Evolutionary conservation across 2,329 filamentous ascomycete genomes (phyloP), one percentile per base, ranked within the genome.

Genomic region (Chaetomiaceae sp.): DNA sequence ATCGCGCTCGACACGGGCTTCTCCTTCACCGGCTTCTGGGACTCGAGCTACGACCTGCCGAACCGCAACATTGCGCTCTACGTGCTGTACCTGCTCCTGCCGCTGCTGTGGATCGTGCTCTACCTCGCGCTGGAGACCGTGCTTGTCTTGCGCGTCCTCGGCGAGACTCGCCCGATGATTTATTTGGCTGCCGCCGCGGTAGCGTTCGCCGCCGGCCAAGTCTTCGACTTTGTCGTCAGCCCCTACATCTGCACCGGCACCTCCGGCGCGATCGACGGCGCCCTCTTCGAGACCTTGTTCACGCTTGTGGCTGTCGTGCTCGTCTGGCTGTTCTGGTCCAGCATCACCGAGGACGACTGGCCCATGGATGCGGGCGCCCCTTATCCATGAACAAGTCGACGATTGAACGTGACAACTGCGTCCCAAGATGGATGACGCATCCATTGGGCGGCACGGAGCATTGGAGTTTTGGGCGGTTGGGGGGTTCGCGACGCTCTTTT

Each of bases 261-360:
- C 0, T 62, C 73, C 34, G 88, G 89, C 55, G 89, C 86, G 65
- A 94, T 98, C 61, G 91, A 98, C 62, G 93, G 93, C 40, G 81
- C 91, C 6, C 69, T 98, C 1, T 98, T 98, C 65, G 80, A 96
- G 66, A 95, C 90, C 0, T 71, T 97, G 6, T 97, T 98, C 70
- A 97, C 90, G 0, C 73, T 96, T 1, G 70, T 91, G 11, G 76
- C 90, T 0, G 88, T 98, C 4, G 75, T 88, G 15, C 81, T 81
- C 68, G 70, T 96, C 54, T 98, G 93, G 90, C 67, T 87, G 47
- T 98, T 98, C 74, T 98, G 93, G 93, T 95, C 89, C 38, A 96
- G 89, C 70, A 98, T 98, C 60, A 98, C 93, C 14, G 93, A 98
- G 68, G 93, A 98, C 61, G 91, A 96, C 71, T 98, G 93, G 93